Percentiles rank a stretch among this genome's conserved stretches.
Conservation (phyloP, 2,329 filamentous ascomycete species). For the Neofusicoccum umdonicola region DNA sequence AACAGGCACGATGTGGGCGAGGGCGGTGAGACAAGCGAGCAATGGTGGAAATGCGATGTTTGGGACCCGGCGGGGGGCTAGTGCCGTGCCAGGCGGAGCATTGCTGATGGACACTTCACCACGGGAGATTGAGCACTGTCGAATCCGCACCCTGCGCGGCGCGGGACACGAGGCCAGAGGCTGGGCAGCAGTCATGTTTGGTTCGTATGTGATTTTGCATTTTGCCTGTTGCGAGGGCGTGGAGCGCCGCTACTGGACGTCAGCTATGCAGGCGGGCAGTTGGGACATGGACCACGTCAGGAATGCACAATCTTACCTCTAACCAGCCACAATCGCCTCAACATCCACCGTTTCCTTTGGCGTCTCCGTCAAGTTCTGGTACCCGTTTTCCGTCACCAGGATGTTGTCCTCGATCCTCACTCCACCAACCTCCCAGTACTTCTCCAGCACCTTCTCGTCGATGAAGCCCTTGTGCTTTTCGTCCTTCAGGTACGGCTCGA, state of each 20-base stretch:
- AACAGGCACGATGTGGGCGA: not conserved
- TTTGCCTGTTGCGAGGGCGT: not conserved
- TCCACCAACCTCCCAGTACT: conserved; percentile 77
- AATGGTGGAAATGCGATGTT: not conserved
- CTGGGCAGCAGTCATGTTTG: not conserved
- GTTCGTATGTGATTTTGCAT: not conserved
- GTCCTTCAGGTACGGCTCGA: conserved; percentile 66
- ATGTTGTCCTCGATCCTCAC: conserved; percentile 93
- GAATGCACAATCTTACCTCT: conserved; percentile 9
- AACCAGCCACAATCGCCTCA: conserved; percentile 3
- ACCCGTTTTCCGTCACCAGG: conserved; percentile 71
- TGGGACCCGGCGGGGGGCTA: not conserved
- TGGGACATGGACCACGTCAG: not conserved
- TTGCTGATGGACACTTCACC: not conserved
- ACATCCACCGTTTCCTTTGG: conserved; percentile 67
- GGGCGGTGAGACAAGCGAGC: conserved; percentile 4
- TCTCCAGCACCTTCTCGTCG: conserved; percentile 61
- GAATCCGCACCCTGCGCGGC: not conserved
- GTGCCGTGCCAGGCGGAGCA: not conserved
- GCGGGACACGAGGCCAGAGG: not conserved
- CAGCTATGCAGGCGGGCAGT: not conserved
- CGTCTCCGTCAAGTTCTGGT: conserved; percentile 78
- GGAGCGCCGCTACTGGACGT: not conserved
- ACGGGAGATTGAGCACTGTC: not conserved
- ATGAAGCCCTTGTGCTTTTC: conserved; percentile 63